A percentile compares a stretch with the other conserved stretches of the same genome.
phyloP scores from a whole-genome alignment of 208 protist genomes.

The Wallacemonas rigidus region DNA sequence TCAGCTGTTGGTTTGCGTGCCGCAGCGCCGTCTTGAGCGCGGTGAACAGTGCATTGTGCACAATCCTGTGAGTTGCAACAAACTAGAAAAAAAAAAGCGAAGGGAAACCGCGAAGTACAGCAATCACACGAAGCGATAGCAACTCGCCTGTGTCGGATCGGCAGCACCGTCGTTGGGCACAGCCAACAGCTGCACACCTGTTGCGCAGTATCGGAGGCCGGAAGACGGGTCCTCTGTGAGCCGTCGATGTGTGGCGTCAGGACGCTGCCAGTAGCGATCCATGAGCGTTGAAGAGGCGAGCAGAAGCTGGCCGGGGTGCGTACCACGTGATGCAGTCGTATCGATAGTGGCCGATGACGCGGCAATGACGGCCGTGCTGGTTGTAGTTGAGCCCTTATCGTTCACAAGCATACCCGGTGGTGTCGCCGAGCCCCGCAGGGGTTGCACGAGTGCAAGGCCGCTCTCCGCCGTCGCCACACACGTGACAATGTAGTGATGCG shows the following conservation, averaged over 20 bases:
- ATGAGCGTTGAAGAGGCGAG: slow-evolving; percentile 4
- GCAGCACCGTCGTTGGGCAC: background rate
- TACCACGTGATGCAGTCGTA: background rate
- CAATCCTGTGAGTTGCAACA: too few relatives aligned
- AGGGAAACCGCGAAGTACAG: background rate
- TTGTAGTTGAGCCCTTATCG: too few relatives aligned
- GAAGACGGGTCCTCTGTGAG: background rate
- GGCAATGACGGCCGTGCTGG: background rate
- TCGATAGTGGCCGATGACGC: background rate
- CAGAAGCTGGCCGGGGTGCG: background rate
- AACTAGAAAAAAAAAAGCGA: too few relatives aligned
- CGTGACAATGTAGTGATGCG: slow-evolving; percentile 92
- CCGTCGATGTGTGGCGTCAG: background rate
- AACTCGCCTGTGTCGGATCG: background rate
- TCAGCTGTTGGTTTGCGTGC: too few relatives aligned
- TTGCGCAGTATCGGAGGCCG: background rate
- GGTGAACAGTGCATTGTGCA: too few relatives aligned
- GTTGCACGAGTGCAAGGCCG: slow-evolving; percentile 95
- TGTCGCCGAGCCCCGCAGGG: slow-evolving; percentile 32
- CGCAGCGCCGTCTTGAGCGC: too few relatives aligned
- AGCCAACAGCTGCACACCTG: background rate
- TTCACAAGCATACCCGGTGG: slow-evolving; percentile 3
- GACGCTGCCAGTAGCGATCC: slow-evolving; percentile 10
- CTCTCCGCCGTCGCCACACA: slow-evolving; percentile 97
- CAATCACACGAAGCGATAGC: background rate